phyloP scores from a whole-genome alignment of 805 yeast species.

The Torulaspora indica region DNA sequence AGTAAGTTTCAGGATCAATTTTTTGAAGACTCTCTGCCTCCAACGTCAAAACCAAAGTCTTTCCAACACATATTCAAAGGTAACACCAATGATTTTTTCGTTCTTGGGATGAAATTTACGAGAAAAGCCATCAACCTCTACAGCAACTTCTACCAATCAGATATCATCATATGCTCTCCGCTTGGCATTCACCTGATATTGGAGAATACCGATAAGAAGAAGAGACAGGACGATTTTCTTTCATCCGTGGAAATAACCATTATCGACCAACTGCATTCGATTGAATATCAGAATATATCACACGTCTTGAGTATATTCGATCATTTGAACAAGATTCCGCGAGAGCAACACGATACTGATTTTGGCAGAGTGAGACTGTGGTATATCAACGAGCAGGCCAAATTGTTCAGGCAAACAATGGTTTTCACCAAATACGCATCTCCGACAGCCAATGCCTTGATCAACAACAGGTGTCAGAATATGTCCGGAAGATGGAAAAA shows the following conservation, averaged over 20 bases:
- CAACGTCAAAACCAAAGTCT: constrained; percentile 68
- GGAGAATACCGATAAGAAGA: constrained; percentile 54
- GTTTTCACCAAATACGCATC: constrained; percentile 71
- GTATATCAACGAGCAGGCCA: constrained; percentile 80
- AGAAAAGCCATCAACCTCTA: constrained; percentile 81
- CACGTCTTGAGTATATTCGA: constrained; percentile 69
- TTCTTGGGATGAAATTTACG: constrained; percentile 85
- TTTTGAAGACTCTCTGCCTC: constrained; percentile 45
- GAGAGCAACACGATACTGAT: constrained; percentile 75
- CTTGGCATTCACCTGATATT: constrained; percentile 77
- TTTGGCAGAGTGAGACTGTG: constrained; percentile 89
- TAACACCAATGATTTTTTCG: constrained; percentile 86
- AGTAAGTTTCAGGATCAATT: constrained; percentile 72
- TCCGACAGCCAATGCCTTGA: constrained; percentile 71
- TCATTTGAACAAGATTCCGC: constrained; percentile 72
- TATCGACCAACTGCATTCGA: constrained; percentile 77
- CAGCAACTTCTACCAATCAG: constrained; percentile 78
- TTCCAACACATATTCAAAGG: constrained; percentile 79
- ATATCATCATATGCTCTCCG: constrained; percentile 86
- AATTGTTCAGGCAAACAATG: constrained; percentile 68
- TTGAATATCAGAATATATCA: constrained; percentile 91
- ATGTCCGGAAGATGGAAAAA: constrained; percentile 58
- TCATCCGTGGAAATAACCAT: constrained; percentile 81
- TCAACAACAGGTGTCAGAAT: constrained; percentile 48
- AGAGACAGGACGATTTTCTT: constrained; percentile 72